Conservation (phyloP, 768 basidiomycete species). For the Podaxis rugospora region DNA sequence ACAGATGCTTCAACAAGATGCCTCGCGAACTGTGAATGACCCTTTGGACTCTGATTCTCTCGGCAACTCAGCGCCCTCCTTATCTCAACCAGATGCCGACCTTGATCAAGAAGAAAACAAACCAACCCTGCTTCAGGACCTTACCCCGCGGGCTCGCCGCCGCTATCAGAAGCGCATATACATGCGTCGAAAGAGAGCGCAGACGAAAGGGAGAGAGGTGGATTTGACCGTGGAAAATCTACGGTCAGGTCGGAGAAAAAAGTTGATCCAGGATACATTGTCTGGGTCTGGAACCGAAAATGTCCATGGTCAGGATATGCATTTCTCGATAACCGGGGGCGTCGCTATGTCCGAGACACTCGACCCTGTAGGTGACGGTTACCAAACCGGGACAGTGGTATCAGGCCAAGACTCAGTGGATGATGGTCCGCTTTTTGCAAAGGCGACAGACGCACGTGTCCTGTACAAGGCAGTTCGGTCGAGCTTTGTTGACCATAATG, state of each 20-base stretch:
- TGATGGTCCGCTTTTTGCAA: constrained; percentile 2
- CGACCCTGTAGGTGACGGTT: not conserved
- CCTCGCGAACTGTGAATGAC: not conserved
- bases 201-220: not conserved
- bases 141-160: constrained; percentile 11
- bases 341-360: not conserved
- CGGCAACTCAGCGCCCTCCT: not conserved
- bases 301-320: not conserved
- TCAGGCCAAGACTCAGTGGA: constrained; percentile 11
- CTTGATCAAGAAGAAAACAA: constrained; percentile 10
- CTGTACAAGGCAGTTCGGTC: not conserved
- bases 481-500: not conserved
- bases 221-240: constrained; percentile 8
- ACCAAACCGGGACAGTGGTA: not conserved
- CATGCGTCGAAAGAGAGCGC: constrained; percentile 13
- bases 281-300: not conserved
- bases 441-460: not conserved
- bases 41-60: not conserved
- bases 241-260: constrained; percentile 6
- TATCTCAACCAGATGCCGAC: not conserved
- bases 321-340: not conserved
- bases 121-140: constrained; percentile 6
- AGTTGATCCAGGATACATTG: not conserved
- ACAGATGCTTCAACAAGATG: not conserved
- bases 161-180: constrained; percentile 13